Percentiles rank a stretch among this genome's conserved stretches.
Conservation (phyloP, 495 filamentous ascomycete genomes). For the Wilcoxina mikolae region DNA sequence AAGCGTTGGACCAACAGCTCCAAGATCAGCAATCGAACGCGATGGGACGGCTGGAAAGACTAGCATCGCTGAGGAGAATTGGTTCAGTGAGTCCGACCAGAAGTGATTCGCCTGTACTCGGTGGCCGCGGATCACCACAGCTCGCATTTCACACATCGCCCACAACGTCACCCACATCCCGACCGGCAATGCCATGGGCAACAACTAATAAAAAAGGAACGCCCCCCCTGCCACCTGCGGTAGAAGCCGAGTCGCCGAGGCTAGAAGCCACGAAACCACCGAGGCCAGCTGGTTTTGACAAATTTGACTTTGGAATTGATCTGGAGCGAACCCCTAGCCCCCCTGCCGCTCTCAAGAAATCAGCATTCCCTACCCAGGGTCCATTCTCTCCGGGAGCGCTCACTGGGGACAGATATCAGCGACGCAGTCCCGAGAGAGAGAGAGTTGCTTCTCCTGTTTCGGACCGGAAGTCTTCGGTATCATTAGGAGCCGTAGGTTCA, state of each 20-base stretch:
- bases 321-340: slow-evolving; percentile 21
- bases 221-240: slow-evolving; percentile 14
- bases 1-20: slow-evolving; percentile 60
- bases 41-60: slow-evolving; percentile 60
- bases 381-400: slow-evolving; percentile 22
- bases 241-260: slow-evolving; percentile 9
- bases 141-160: slow-evolving; percentile 8
- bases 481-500: too few relatives aligned
- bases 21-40: slow-evolving; percentile 69
- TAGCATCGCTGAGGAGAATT: slow-evolving; percentile 44
- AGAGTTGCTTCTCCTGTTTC: not conserved
- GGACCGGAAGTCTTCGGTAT: too few relatives aligned
- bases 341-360: slow-evolving; percentile 13
- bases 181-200: slow-evolving; percentile 15
- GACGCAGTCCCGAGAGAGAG: slow-evolving; percentile 7
- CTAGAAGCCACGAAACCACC: not conserved
- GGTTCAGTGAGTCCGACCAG: slow-evolving; percentile 36
- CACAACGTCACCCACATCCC: slow-evolving; percentile 7
- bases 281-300: slow-evolving; percentile 13
- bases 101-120: slow-evolving; percentile 32
- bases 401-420: slow-evolving; percentile 2
- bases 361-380: slow-evolving; percentile 19
- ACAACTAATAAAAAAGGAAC: slow-evolving; percentile 18
- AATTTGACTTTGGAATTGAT: slow-evolving; percentile 25
- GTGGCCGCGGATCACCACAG: slow-evolving; percentile 21